Base-by-base conservation (phyloP, 805 yeast genomes). In the Grigorovia transvaalensis region DNA sequence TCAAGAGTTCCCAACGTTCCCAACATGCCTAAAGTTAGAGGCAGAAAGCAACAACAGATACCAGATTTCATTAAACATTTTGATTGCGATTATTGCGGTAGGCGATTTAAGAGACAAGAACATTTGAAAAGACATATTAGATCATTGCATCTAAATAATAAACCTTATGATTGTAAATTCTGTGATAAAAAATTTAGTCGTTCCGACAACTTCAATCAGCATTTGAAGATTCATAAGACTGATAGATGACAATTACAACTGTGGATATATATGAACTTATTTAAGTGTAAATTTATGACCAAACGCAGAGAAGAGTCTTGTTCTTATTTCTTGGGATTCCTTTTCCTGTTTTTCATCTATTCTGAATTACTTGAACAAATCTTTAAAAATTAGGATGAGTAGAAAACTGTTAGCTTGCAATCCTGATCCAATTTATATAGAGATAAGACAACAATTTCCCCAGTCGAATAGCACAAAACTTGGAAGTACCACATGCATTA, bases 111-210 rank as follows among this genome's bases (percentile, higher is more conserved):
- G 62, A 74, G 93, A 57, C 88, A 84, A 63, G 93, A 85, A 60
- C 93, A 85, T 65, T 68, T 85, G 58, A 83, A 82, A 63, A 74
- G 93, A 54, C 93, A 85, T 60, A 78, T 81, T 62, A 71, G 90
- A 53, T 80, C 88, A 18, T 71, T 85, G 54, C 93, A 85, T 60
- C 83, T 85, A 38, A 75, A 81, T 51, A 88, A 82, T 52, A 84
- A 82, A 64, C 91, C 88, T 0, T 82, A 74, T 64, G 78, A 74
- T 52, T 83, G 88, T 64, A 69, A 71, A 9, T 71, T 77, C 20
- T 83, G 88, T 60, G 75, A 74, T 38, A 81, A 82, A 62, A 79
- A 80, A 58, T 83, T 83, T 57, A 80, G 85, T 53, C 70, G 88
- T 57, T 74, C 81, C 20, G 88, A 83, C 62, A 83, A 83, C 57